Conservation (phyloP, 139 green algal species). For the Chlorella sp. region DNA sequence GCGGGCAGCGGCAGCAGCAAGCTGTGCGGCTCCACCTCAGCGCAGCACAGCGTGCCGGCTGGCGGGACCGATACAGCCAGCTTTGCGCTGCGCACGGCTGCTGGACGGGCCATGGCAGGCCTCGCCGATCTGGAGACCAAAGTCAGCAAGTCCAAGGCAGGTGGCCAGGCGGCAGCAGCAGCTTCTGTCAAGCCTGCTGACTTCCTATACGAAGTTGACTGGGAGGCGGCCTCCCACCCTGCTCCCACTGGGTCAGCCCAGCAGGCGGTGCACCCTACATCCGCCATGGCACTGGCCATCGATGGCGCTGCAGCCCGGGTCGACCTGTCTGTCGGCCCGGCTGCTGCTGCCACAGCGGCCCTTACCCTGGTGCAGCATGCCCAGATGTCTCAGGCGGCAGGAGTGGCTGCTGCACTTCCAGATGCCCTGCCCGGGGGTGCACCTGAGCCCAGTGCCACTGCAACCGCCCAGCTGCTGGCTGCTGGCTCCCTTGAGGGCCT, state of each 20-base stretch:
- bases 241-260: background rate
- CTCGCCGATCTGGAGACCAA: constrained; percentile 36
- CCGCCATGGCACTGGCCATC: background rate
- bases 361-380: constrained; percentile 18
- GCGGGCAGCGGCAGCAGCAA: background rate
- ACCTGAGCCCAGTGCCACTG: background rate
- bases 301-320: background rate
- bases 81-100: constrained; percentile 29
- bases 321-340: background rate
- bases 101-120: constrained; percentile 7
- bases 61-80: constrained; percentile 5
- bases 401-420: background rate
- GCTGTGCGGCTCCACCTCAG: constrained; percentile 34
- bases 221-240: constrained; percentile 27
- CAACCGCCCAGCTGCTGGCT: background rate
- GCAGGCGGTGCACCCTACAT: background rate
- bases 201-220: constrained; percentile 43
- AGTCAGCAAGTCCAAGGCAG: constrained; percentile 26
- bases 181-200: constrained; percentile 25
- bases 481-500: constrained; percentile 41
- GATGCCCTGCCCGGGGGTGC: constrained; percentile 1
- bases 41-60: constrained; percentile 14
- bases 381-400: background rate
- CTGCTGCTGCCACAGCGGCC: background rate
- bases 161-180: background rate